phyloP scores from a whole-genome alignment of 805 yeast species.

The Ogataea henricii region DNA sequence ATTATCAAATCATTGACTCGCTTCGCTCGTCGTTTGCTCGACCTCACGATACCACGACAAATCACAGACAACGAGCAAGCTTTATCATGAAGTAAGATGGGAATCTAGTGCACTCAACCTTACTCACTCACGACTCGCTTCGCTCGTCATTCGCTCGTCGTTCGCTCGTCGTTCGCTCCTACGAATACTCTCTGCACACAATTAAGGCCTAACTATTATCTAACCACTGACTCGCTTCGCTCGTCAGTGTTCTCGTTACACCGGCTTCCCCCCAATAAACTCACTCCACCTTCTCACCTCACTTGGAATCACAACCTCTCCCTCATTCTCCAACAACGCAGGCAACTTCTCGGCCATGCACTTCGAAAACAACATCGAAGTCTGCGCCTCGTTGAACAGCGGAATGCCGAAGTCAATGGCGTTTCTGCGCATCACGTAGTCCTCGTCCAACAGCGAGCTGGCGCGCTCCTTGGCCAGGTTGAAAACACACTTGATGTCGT shows the following conservation, averaged over 20 bases:
- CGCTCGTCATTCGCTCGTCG: too few relatives aligned
- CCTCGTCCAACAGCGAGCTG: constrained; percentile 78
- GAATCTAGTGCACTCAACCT: too few relatives aligned
- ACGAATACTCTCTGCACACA: too few relatives aligned
- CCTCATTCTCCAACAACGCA: constrained; percentile 52
- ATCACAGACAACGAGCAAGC: too few relatives aligned
- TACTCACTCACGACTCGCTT: too few relatives aligned
- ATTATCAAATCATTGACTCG: background rate
- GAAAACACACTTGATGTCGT: constrained; percentile 84
- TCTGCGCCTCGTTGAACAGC: constrained; percentile 93
- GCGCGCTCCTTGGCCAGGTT: constrained; percentile 92
- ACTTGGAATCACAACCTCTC: constrained; percentile 61
- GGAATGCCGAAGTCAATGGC: constrained; percentile 98
- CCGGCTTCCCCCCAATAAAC: constrained; percentile 91
- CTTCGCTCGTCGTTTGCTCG: constrained; percentile 1
- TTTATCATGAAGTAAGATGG: too few relatives aligned
- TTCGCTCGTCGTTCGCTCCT: too few relatives aligned
- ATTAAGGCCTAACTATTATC: too few relatives aligned
- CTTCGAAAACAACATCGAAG: constrained; percentile 82
- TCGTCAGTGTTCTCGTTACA: constrained; percentile 29
- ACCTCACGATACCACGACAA: too few relatives aligned
- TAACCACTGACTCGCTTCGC: background rate
- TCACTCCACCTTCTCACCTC: constrained; percentile 98
- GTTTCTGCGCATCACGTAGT: constrained; percentile 97
- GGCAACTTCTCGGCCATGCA: constrained; percentile 74